A percentile compares a stretch with the other conserved stretches of the same genome.
phyloP scores from a whole-genome alignment of 768 basidiomycete genomes.

The Suillus decipiens region DNA sequence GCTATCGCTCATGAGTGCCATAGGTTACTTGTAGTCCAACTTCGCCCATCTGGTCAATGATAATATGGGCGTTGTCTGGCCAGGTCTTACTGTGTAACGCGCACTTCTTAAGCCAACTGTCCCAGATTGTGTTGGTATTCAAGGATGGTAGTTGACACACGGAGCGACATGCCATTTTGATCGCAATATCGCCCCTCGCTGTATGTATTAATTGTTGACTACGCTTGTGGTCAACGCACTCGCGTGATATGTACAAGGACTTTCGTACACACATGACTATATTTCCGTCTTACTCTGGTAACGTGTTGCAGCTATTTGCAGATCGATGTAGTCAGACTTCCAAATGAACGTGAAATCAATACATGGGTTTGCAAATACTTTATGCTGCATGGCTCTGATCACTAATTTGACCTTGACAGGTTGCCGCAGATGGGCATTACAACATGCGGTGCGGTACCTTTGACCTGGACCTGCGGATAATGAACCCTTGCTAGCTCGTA shows the following conservation, averaged over 20 bases:
- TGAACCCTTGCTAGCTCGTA: background rate
- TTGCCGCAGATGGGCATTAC: background rate
- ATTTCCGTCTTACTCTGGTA: background rate
- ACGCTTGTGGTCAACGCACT: background rate
- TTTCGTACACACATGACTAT: background rate
- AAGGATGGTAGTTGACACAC: background rate
- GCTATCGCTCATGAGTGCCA: background rate
- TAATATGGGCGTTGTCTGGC: background rate
- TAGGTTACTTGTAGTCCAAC: background rate
- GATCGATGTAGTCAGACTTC: background rate
- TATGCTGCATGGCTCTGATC: background rate
- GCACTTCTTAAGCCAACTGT: background rate
- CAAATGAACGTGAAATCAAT: background rate
- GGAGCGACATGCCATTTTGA: background rate
- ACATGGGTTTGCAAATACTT: background rate
- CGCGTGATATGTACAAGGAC: background rate
- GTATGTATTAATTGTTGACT: too few relatives aligned
- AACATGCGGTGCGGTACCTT: background rate
- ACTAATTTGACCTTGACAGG: background rate
- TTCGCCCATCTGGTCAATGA: background rate
- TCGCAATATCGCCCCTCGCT: background rate
- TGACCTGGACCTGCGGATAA: background rate
- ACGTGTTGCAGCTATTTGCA: background rate
- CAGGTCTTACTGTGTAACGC: background rate
- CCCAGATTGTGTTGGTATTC: background rate